phyloP scores from a whole-genome alignment of 768 basidiomycete species.

The Phanerochaete sordida region DNA sequence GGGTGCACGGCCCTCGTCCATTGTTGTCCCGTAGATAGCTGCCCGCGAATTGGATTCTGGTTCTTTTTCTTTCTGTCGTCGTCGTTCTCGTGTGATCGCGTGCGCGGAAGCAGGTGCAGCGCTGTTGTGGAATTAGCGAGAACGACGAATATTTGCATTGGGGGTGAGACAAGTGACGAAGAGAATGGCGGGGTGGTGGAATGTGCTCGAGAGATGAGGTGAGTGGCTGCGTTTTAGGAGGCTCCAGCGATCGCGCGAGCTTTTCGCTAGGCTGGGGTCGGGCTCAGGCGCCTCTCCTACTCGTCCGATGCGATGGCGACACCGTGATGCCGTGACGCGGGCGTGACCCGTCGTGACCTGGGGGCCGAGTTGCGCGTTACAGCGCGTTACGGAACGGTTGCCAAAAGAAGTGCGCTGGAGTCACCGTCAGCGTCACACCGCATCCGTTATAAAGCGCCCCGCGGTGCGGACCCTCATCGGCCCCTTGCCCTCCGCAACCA shows the following conservation, averaged over 20 bases:
- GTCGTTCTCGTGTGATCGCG: neutral
- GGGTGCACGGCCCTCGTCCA: neutral
- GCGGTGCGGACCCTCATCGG: conserved; percentile 15
- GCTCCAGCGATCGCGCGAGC: neutral
- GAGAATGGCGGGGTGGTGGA: neutral
- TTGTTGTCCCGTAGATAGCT: neutral
- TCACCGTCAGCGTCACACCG: conserved; percentile 17
- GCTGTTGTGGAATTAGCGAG: neutral
- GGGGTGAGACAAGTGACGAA: neutral
- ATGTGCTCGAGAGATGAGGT: neutral
- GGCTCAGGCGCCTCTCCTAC: neutral
- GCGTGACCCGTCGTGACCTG: neutral
- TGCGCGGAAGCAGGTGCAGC: neutral
- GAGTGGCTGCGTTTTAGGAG: neutral
- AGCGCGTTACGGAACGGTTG: conserved; percentile 8
- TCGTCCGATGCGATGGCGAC: conserved; percentile 3
- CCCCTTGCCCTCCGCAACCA: conserved; percentile 29
- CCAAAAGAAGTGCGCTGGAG: conserved; percentile 17
- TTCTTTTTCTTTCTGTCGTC: neutral
- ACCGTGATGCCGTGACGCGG: neutral
- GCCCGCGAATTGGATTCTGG: neutral
- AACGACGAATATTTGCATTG: no score
- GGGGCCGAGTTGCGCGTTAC: conserved; percentile 1
- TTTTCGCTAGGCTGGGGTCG: neutral
- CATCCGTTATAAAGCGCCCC: conserved; percentile 37